Base-by-base conservation (phyloP, 2,329 filamentous ascomycete species). In the Colletotrichum musicola region DNA sequence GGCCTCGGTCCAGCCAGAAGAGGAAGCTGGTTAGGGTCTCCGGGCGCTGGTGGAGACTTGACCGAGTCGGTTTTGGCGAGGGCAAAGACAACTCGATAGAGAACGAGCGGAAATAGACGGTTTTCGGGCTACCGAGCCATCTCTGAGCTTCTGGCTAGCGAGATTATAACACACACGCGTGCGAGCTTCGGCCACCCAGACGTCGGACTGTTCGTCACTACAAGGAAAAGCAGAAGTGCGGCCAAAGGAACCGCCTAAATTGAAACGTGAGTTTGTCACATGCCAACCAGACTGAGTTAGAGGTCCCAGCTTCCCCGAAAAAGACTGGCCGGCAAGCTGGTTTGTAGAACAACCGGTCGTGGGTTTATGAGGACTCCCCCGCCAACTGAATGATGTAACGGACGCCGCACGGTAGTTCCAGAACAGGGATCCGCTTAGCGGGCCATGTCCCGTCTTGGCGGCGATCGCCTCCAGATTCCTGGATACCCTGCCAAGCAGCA, bases 361-460 rank as follows among this genome's bases (percentile, higher is more conserved):
- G 62, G 46, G 54, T 64, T 65, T 49, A 54, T 65, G 54, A 54
- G 30, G 62, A 60, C 54, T 59, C 44, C 64, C 56, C 44, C 61
- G 62, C 56, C 62, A 50, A 50, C 55, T 16, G 49, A 54, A 69
- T 69, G 66, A 69, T 69, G 66, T 69, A 65, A 69, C 55, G 44
- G 35, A 56, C 50, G 62, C 62, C 62, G 62, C 66, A 69, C 62
- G 62, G 62, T 66, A 54, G 18, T 46, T 47, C 62, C 49, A 44
- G 47, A 25, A n/a, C 66, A 69, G 56, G 66, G 66, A 60, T 69
- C 25, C 60, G 66, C 66, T 68, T 66, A 65, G 66, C 66, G 66
- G 66, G 56, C 49, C 55, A 61, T 61, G 50, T 55, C 62, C 66
- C 66, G 62, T 47, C 66, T 69, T 69, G 62, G 62, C 66, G 66